Evolutionary conservation across 192 early-diverging fungal genomes (phyloP).

Genomic region (Radiomyces spectabilis): DNA sequence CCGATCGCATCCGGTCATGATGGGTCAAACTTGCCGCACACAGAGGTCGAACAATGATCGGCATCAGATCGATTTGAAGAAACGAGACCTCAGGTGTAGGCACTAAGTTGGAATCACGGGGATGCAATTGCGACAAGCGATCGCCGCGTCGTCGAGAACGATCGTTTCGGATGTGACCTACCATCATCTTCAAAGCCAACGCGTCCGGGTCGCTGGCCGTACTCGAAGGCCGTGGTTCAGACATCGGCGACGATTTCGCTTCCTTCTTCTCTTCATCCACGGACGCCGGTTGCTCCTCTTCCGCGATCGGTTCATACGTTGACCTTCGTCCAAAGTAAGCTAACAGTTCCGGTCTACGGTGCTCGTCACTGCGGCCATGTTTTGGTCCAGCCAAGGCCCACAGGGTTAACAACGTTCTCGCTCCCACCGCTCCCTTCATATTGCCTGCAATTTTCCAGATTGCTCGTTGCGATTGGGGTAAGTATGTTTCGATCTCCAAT

Average conservation of each 20-base stretch:
- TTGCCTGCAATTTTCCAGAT: constrained; percentile 53
- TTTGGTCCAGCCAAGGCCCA: constrained; percentile 38
- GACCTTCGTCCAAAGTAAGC: constrained; percentile 6
- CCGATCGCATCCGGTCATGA: constrained; percentile 28
- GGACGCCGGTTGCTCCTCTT: too few relatives aligned
- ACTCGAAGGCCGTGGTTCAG: too few relatives aligned
- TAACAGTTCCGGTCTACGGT: neutral
- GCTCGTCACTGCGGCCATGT: neutral
- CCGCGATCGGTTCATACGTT: too few relatives aligned
- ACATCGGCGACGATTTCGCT: neutral
- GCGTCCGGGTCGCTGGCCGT: too few relatives aligned
- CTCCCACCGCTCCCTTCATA: constrained; percentile 45
- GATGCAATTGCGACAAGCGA: too few relatives aligned
- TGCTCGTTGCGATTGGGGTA: constrained; percentile 46
- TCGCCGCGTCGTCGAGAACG: too few relatives aligned
- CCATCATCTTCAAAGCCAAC: too few relatives aligned
- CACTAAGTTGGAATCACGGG: too few relatives aligned
- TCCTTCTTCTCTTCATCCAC: neutral
- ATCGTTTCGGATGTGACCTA: too few relatives aligned
- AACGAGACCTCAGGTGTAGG: constrained; percentile 4
- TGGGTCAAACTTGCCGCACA: constrained; percentile 28
- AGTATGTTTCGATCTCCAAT: constrained; percentile 49
- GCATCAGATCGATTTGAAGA: constrained; percentile 12
- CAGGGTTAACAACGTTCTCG: constrained; percentile 39
- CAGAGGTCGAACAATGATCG: constrained; percentile 22